A percentile compares a stretch with the other conserved stretches of the same genome.
Evolutionary conservation across 345 rosid species (phyloP).

Genomic region (Eucalyptus cloeziana): DNA sequence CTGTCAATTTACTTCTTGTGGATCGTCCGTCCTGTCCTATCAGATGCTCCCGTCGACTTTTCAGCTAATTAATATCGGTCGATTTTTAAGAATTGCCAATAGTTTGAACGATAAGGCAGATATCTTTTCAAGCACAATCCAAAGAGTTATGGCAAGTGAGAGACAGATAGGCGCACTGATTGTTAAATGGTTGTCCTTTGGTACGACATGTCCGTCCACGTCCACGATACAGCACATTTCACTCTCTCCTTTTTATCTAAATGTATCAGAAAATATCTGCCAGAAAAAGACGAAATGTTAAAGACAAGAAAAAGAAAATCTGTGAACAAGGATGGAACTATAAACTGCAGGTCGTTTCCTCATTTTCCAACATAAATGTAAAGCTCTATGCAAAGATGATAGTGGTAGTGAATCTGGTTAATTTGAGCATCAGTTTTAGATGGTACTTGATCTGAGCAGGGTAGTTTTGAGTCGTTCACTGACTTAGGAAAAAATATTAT

Average conservation of each 20-base stretch:
- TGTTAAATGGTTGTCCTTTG: background rate
- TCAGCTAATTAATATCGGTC: background rate
- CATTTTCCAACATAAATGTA: background rate
- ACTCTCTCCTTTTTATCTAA: background rate
- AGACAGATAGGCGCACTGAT: background rate
- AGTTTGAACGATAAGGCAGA: background rate
- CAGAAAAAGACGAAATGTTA: background rate
- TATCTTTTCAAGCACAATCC: background rate
- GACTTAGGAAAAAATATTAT: background rate
- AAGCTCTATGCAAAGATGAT: background rate
- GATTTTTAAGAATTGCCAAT: background rate
- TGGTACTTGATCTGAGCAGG: background rate
- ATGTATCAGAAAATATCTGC: background rate
- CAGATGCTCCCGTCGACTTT: background rate
- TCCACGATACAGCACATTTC: background rate
- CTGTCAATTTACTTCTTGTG: rapidly evolving
- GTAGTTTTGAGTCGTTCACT: background rate
- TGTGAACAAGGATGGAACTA: background rate
- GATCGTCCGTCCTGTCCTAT: background rate
- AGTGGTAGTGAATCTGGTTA: background rate
- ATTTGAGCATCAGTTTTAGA: background rate
- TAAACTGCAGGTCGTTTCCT: background rate
- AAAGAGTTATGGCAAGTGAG: background rate
- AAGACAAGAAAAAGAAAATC: background rate
- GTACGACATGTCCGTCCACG: background rate